Evolutionary conservation across 2,329 filamentous ascomycete species (phyloP).

Genomic region (Fusarium nelsonii): DNA sequence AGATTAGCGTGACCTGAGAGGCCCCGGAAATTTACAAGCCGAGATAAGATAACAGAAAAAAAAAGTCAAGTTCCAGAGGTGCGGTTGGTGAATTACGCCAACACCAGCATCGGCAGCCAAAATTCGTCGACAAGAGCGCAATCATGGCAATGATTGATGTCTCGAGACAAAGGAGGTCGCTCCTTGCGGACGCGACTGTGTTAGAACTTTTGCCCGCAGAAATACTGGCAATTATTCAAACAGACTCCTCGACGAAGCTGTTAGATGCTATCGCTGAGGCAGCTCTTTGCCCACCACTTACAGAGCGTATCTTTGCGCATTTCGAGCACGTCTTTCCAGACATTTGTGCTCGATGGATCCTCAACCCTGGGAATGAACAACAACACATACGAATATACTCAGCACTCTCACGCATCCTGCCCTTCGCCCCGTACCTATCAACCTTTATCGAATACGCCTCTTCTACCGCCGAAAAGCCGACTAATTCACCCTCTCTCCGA

Average conservation of each 20-base stretch:
- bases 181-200: constrained; percentile 66
- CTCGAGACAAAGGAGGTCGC: constrained; percentile 66
- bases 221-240: constrained; percentile 74
- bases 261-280: constrained; percentile 77
- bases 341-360: constrained; percentile 83
- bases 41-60: constrained; percentile 50
- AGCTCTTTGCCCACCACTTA: constrained; percentile 76
- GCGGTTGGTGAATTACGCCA: constrained; percentile 44
- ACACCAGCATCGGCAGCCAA: constrained; percentile 47
- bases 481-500: constrained; percentile 45
- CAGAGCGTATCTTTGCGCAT: constrained; percentile 78
- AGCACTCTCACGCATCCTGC: constrained; percentile 83
- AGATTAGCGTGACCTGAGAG: constrained; percentile 18
- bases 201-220: constrained; percentile 75
- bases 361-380: constrained; percentile 56
- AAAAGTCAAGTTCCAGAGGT: constrained; percentile 54
- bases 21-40: constrained; percentile 54
- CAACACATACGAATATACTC: constrained; percentile 66
- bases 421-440: constrained; percentile 83
- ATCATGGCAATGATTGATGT: constrained; percentile 69
- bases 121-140: constrained; percentile 50
- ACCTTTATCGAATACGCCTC: constrained; percentile 70
- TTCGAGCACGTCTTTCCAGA: constrained; percentile 84
- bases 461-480: constrained; percentile 26
- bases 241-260: constrained; percentile 73